phyloP scores from a whole-genome alignment of 805 yeast species.

The Alloascoidea hylecoeti region DNA sequence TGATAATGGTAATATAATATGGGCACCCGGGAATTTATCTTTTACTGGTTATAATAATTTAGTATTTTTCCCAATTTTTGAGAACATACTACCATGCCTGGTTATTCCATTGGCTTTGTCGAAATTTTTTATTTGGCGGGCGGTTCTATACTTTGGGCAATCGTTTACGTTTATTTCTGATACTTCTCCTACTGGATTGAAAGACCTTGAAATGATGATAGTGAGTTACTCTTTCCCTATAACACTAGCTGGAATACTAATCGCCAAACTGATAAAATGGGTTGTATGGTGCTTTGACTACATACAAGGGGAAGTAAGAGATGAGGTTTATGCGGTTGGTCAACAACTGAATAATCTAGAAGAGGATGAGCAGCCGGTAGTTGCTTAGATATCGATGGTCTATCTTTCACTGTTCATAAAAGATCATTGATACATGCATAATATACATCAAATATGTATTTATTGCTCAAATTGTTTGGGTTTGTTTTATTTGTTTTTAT shows the following conservation, averaged over 20 bases:
- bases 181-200: background rate
- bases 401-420: no score
- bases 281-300: background rate
- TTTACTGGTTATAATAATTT: background rate
- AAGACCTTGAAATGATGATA: background rate
- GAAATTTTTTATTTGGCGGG: background rate
- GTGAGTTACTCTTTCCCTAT: background rate
- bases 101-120: background rate
- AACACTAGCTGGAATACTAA: background rate
- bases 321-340: slow-evolving; percentile 18
- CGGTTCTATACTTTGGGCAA: no score
- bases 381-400: no score
- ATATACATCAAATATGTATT: no score
- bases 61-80: background rate
- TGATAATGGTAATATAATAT: background rate
- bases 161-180: background rate
- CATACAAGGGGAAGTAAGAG: slow-evolving; percentile 11
- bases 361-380: no score
- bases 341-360: slow-evolving; percentile 17
- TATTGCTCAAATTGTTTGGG: no score
- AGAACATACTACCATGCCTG: background rate
- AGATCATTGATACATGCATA: no score
- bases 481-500: no score
- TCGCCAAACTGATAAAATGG: background rate
- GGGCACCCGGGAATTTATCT: background rate